A percentile compares a stretch with the other conserved stretches of the same genome.
Conservation (phyloP, 176 grass and related monocot genomes). For the Puccinellia tenuiflora region DNA sequence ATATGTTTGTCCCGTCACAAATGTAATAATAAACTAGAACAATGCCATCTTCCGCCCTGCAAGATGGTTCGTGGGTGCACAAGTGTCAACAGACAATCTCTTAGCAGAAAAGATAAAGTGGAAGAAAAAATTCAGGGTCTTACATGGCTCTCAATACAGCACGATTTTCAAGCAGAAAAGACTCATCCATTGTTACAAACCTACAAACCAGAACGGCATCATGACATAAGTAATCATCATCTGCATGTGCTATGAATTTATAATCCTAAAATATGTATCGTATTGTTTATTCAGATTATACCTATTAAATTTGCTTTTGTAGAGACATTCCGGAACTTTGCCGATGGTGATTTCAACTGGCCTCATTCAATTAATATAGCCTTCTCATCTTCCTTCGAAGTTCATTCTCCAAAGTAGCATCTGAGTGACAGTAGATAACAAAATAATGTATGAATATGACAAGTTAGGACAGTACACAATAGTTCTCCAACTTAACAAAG, state of each 20-base stretch:
- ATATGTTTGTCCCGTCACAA: slow-evolving; percentile 83
- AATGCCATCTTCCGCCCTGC: slow-evolving; percentile 67
- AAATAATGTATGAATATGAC: background rate
- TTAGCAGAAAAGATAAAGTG: background rate
- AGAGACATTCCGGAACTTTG: slow-evolving; percentile 49
- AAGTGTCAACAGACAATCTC: background rate
- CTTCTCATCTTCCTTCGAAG: slow-evolving; percentile 42
- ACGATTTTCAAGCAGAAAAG: slow-evolving; percentile 81
- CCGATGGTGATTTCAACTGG: slow-evolving; percentile 32
- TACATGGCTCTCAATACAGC: slow-evolving; percentile 71
- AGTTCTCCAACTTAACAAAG: background rate
- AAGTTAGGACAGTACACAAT: background rate
- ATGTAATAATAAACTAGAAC: slow-evolving; percentile 75
- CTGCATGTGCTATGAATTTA: background rate
- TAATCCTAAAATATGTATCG: background rate
- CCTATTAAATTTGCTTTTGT: slow-evolving; percentile 44
- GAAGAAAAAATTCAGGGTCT: slow-evolving; percentile 23
- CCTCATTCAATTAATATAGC: slow-evolving; percentile 54
- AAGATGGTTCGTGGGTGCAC: background rate
- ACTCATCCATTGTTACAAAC: slow-evolving; percentile 74
- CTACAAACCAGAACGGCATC: slow-evolving; percentile 28
- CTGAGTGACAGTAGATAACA: slow-evolving; percentile 34
- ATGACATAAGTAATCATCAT: background rate
- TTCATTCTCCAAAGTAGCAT: slow-evolving; percentile 37
- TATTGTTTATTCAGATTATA: slow-evolving; percentile 21